Conservation (phyloP, 2,329 filamentous ascomycete genomes). For the Ophiocordyceps robertsii region DNA sequence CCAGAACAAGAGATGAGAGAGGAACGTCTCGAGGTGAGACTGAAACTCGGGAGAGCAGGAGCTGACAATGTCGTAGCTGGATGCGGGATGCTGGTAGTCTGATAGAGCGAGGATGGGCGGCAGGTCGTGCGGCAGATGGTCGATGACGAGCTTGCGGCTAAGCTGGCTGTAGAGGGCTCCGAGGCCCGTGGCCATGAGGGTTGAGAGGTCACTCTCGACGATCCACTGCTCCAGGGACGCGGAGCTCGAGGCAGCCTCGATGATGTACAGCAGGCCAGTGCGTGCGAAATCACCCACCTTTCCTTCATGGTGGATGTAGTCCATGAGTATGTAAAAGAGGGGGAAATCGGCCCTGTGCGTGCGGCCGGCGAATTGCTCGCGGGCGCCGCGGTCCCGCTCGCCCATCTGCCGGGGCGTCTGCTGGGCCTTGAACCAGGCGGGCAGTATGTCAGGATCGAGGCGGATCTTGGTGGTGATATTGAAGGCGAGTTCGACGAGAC, state of each 20-base stretch:
- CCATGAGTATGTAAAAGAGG: constrained; percentile 86
- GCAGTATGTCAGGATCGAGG: constrained; percentile 71
- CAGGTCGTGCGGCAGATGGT: constrained; percentile 59
- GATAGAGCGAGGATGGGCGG: constrained; percentile 80
- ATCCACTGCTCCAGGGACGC: constrained; percentile 85
- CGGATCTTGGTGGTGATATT: constrained; percentile 95
- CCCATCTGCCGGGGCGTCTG: constrained; percentile 14
- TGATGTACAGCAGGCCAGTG: constrained; percentile 88
- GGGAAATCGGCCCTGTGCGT: constrained; percentile 90
- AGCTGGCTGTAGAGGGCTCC: constrained; percentile 60
- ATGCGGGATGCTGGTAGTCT: constrained; percentile 66
- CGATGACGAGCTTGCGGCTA: constrained; percentile 67
- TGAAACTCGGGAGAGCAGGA: constrained; percentile 65
- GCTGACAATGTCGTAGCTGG: constrained; percentile 57
- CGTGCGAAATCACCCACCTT: constrained; percentile 91
- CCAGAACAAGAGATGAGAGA: constrained; percentile 94
- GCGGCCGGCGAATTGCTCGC: constrained; percentile 69
- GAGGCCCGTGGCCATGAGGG: constrained; percentile 89
- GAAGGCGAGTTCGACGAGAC: constrained; percentile 86
- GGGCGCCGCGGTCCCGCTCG: constrained; percentile 39
- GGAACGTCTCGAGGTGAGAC: constrained; percentile 80
- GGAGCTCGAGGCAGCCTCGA: constrained; percentile 80
- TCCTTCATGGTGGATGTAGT: constrained; percentile 93
- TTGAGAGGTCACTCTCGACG: constrained; percentile 90
- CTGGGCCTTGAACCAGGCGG: constrained; percentile 74